These are phyloP conservation scores for Aaosphaeria pasadenensis DNA, from an alignment of 2,329 filamentous ascomycete species.

Conservation along the genomic window DNA sequence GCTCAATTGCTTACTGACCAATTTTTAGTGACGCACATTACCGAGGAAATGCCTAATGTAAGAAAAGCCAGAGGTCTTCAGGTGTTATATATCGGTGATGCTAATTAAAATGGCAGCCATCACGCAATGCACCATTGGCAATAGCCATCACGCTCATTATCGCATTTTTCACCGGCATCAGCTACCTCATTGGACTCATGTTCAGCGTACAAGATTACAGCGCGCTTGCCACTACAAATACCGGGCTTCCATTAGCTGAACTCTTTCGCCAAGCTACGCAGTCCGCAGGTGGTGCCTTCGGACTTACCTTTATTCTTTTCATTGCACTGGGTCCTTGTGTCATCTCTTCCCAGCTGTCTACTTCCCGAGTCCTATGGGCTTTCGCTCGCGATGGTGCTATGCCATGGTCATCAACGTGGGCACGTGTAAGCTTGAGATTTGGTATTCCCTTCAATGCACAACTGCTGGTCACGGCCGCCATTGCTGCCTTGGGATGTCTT, in stretches of 20 bases:
- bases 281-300: slow-evolving; percentile 25
- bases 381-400: slow-evolving; percentile 56
- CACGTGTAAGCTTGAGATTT: slow-evolving; percentile 40
- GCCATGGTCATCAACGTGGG: slow-evolving; percentile 47
- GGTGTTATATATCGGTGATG: no score
- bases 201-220: slow-evolving; percentile 44
- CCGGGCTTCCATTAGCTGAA: slow-evolving; percentile 57
- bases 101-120: no score
- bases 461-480: slow-evolving; percentile 43
- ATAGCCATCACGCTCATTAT: no score
- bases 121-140: no score
- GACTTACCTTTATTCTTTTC: slow-evolving; percentile 47
- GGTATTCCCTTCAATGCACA: slow-evolving; percentile 53
- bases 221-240: slow-evolving; percentile 45
- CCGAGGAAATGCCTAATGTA: no score
- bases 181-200: slow-evolving; percentile 35
- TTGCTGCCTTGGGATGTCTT: slow-evolving; percentile 47
- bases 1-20: no score
- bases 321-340: slow-evolving; percentile 49
- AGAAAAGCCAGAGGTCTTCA: no score
- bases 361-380: slow-evolving; percentile 58
- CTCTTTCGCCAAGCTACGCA: slow-evolving; percentile 54
- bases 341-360: slow-evolving; percentile 55
- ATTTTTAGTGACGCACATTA: no score
- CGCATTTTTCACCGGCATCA: slow-evolving; percentile 2